Percentiles rank a stretch among this genome's conserved stretches.
These are phyloP conservation scores for Adansonia digitata DNA, from an alignment of 345 rosid species.

Conservation along the genomic window DNA sequence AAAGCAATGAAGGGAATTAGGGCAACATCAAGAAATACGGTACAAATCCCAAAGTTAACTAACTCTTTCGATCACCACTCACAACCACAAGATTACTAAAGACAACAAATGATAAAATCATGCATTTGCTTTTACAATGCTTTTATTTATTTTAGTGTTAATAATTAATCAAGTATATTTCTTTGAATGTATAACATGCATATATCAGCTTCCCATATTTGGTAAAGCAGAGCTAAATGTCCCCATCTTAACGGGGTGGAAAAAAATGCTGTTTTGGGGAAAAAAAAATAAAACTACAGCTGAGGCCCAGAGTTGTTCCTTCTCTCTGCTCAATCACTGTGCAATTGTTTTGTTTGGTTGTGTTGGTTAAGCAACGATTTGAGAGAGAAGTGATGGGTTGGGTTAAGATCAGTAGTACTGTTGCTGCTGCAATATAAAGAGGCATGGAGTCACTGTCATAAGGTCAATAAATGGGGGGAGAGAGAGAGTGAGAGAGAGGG, in stretches of 20 bases:
- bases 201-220: background rate
- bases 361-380: background rate
- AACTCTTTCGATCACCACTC: background rate
- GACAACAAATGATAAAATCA: background rate
- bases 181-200: background rate
- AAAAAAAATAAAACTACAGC: background rate
- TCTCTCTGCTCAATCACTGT: background rate
- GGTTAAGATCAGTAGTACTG: background rate
- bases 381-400: background rate
- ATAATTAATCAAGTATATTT: background rate
- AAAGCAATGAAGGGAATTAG: constrained; percentile 1
- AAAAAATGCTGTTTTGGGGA: background rate
- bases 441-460: constrained; percentile 12
- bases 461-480: constrained; percentile 11
- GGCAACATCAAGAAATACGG: background rate
- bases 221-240: constrained; percentile 6
- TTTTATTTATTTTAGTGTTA: background rate
- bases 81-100: background rate
- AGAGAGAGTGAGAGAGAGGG: too few relatives aligned
- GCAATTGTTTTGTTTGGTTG: background rate
- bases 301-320: background rate
- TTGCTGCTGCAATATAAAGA: background rate
- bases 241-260: background rate
- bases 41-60: constrained; percentile 35
- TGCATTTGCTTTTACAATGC: background rate